These are phyloP conservation scores for Samsoniella hepiali DNA, from an alignment of 2,329 filamentous ascomycete species.

Conservation along the genomic window DNA sequence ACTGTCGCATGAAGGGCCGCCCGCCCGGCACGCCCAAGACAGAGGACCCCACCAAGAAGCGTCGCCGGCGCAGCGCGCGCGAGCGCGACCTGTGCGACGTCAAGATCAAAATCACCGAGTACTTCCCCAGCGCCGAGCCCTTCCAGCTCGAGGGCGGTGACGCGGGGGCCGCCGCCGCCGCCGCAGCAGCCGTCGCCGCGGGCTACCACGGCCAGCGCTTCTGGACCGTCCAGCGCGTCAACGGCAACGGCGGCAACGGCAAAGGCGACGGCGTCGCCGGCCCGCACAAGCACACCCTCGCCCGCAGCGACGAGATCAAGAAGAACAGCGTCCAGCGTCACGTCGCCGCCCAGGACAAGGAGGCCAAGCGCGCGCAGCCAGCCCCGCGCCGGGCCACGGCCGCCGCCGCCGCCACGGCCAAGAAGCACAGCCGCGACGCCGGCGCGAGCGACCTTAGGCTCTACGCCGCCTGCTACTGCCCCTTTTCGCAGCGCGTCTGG, in stretches of 20 bases:
- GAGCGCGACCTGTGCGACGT: conserved; percentile 79
- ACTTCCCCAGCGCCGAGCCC: conserved; percentile 53
- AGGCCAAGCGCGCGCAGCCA: conserved; percentile 64
- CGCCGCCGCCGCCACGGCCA: conserved; percentile 63
- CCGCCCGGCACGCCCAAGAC: conserved; percentile 77
- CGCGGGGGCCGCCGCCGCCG: conserved; percentile 18
- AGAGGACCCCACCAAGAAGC: conserved; percentile 77
- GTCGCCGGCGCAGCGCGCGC: conserved; percentile 71
- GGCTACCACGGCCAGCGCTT: conserved; percentile 52
- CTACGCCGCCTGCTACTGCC: conserved; percentile 81
- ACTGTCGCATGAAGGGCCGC: conserved; percentile 76
- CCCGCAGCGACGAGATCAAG: conserved; percentile 74
- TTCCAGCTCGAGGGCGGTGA: conserved; percentile 30
- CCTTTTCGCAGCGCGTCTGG: conserved; percentile 86
- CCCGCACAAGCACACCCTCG: conserved; percentile 70
- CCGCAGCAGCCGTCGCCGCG: conserved; percentile 28
- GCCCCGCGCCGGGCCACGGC: conserved; percentile 71
- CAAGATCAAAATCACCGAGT: conserved; percentile 83
- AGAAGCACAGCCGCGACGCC: conserved; percentile 65
- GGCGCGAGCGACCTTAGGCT: conserved; percentile 70
- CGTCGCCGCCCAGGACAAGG: conserved; percentile 62
- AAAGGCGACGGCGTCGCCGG: conserved; percentile 67
- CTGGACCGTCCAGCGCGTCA: conserved; percentile 75
- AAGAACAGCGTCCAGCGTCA: conserved; percentile 73
- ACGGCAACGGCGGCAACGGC: conserved; percentile 71